Conservation (phyloP, 306 rosid species). For the Quercus wislizeni region DNA sequence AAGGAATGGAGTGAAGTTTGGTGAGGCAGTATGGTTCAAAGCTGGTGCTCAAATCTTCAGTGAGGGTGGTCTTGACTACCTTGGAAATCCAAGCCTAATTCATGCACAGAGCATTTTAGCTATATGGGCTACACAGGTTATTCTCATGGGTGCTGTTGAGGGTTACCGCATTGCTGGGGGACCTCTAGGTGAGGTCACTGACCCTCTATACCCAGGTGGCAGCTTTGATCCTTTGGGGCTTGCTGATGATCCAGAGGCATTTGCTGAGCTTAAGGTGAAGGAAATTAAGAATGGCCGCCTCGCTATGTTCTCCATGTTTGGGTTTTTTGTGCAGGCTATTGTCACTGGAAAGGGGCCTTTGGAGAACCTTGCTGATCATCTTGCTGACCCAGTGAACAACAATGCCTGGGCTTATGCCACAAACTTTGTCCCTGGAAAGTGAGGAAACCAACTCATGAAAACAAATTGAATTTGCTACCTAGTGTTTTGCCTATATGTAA, state of each 20-base stretch:
- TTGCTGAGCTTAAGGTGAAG: constrained; percentile 42
- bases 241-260: constrained; percentile 42
- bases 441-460: constrained; percentile 3
- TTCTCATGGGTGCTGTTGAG: constrained; percentile 39
- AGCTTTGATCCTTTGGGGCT: constrained; percentile 41
- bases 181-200: constrained; percentile 39
- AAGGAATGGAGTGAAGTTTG: constrained; percentile 40
- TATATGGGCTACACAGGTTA: constrained; percentile 36
- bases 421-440: constrained; percentile 38
- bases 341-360: constrained; percentile 42
- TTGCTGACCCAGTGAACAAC: constrained; percentile 38
- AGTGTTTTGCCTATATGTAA: not conserved
- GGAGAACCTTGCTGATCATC: constrained; percentile 42
- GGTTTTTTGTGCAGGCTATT: constrained; percentile 36
- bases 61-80: constrained; percentile 37
- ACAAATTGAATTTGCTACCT: not conserved
- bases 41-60: constrained; percentile 44
- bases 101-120: constrained; percentile 39
- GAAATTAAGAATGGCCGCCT: constrained; percentile 37
- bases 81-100: constrained; percentile 38
- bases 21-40: constrained; percentile 43
- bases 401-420: constrained; percentile 36
- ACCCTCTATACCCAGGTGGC: constrained; percentile 37
- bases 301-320: constrained; percentile 43
- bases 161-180: constrained; percentile 41